phyloP scores from a whole-genome alignment of 2,329 filamentous ascomycete genomes.

The Metarhizium guizhouense region DNA sequence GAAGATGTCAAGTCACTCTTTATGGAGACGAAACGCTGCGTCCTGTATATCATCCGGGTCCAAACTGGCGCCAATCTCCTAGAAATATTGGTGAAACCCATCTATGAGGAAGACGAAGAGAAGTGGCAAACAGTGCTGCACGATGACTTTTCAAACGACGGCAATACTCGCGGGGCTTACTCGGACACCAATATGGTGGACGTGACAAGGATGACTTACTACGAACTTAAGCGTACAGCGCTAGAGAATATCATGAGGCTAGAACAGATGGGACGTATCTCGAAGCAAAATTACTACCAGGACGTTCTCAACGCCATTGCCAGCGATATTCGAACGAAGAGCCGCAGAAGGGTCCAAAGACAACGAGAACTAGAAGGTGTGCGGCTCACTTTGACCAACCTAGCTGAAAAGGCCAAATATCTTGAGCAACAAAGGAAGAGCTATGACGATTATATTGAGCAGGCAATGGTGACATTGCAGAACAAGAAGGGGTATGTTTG shows the following conservation, averaged over 20 bases:
- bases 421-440: slow-evolving; percentile 92
- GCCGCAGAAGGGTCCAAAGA: slow-evolving; percentile 81
- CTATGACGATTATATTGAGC: slow-evolving; percentile 99
- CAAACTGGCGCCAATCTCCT: slow-evolving; percentile 88
- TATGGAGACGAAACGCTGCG: slow-evolving; percentile 96
- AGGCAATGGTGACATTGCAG: slow-evolving; percentile 93
- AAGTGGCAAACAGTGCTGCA: slow-evolving; percentile 75
- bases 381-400: slow-evolving; percentile 61
- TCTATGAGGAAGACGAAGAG: slow-evolving; percentile 76
- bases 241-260: slow-evolving; percentile 89
- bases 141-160: slow-evolving; percentile 66
- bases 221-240: slow-evolving; percentile 84
- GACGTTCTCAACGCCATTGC: slow-evolving; percentile 97
- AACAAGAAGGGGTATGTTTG: slow-evolving; percentile 79
- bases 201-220: slow-evolving; percentile 80
- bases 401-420: slow-evolving; percentile 82
- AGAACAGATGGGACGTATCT: slow-evolving; percentile 80
- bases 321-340: slow-evolving; percentile 94
- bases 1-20: slow-evolving; percentile 86
- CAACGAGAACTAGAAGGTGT: slow-evolving; percentile 85
- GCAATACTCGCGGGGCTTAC: slow-evolving; percentile 72
- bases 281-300: slow-evolving; percentile 87
- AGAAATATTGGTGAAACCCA: slow-evolving; percentile 88
- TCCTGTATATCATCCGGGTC: slow-evolving; percentile 94
- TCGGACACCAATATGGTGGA: slow-evolving; percentile 84